Evolutionary conservation across 257 asterid genomes (phyloP).

Genomic region (Ehretia macrophylla): DNA sequence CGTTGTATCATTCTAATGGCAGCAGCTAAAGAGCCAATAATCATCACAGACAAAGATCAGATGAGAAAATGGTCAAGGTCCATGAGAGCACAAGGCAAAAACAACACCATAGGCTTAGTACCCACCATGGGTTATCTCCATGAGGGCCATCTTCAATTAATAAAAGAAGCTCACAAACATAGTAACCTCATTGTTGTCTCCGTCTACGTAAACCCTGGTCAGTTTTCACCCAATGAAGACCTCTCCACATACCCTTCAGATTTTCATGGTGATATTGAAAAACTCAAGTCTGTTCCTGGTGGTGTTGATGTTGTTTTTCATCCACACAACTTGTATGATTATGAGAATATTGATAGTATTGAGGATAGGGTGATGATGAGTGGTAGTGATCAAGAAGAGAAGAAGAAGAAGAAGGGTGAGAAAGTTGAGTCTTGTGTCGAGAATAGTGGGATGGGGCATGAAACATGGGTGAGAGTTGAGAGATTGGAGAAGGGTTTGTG

Average conservation of each 20-base stretch:
- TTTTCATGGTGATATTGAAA: constrained; percentile 67
- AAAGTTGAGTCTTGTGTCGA: constrained; percentile 64
- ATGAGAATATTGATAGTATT: constrained; percentile 21
- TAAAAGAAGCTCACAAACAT: constrained; percentile 56
- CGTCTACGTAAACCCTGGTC: constrained; percentile 87
- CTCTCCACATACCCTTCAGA: constrained; percentile 92
- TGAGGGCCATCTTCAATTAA: constrained; percentile 78
- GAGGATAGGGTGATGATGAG: too few species aligned
- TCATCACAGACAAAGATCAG: constrained; percentile 53
- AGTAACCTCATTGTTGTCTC: constrained; percentile 63
- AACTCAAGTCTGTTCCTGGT: constrained; percentile 45
- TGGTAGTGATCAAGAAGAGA: constrained; percentile 1
- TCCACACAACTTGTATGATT: constrained; percentile 71
- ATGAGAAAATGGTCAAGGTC: constrained; percentile 88
- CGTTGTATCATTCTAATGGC: constrained; percentile 29
- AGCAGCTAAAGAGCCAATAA: constrained; percentile 36
- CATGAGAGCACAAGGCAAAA: constrained; percentile 48
- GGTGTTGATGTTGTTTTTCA: constrained; percentile 79
- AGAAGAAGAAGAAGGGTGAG: constrained; percentile 13
- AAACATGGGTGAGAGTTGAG: constrained; percentile 84
- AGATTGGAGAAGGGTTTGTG: constrained; percentile 80
- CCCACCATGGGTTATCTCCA: constrained; percentile 98
- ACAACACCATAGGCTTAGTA: constrained; percentile 63
- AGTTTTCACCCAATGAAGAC: constrained; percentile 87
- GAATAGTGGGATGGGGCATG: constrained; percentile 61